These are phyloP conservation scores for Tillandsia fasciculata DNA, from an alignment of 176 grass and related monocot genomes.

Conservation along the genomic window DNA sequence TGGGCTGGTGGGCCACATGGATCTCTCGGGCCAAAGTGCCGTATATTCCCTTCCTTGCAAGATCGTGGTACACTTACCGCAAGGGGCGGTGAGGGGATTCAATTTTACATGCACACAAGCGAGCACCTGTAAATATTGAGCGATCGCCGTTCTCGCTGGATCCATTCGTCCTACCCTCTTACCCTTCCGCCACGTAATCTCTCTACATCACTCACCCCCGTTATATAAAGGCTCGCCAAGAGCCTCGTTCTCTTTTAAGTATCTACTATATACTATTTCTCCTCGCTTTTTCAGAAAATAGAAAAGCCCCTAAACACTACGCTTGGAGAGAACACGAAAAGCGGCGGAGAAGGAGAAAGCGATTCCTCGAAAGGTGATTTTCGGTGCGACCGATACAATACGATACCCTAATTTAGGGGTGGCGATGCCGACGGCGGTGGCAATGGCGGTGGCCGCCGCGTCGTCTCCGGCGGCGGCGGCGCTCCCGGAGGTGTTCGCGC, in stretches of 20 bases:
- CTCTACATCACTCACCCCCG: neutral
- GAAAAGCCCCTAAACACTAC: neutral
- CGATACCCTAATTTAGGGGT: neutral
- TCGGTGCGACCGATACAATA: neutral
- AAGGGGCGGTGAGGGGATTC: neutral
- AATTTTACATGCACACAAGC: neutral
- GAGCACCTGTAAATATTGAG: too few relatives aligned
- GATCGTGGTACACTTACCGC: neutral
- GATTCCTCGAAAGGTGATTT: neutral
- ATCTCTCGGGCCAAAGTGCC: neutral
- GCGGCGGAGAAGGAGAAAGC: neutral
- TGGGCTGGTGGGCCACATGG: neutral
- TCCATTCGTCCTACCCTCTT: neutral
- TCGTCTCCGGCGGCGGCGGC: neutral
- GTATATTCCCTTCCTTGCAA: neutral
- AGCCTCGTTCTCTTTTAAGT: neutral
- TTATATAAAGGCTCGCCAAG: neutral
- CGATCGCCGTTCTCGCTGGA: too few relatives aligned
- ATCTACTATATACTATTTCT: neutral
- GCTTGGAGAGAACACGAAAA: neutral
- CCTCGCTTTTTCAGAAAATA: neutral
- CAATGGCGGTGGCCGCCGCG: neutral
- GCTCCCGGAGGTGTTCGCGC: slow-evolving; percentile 59
- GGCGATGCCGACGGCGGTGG: slow-evolving; percentile 18
- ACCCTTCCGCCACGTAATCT: neutral